Evolutionary conservation across 352 stramenopile species (phyloP).

Genomic region (Globisporangium carolinianum): DNA sequence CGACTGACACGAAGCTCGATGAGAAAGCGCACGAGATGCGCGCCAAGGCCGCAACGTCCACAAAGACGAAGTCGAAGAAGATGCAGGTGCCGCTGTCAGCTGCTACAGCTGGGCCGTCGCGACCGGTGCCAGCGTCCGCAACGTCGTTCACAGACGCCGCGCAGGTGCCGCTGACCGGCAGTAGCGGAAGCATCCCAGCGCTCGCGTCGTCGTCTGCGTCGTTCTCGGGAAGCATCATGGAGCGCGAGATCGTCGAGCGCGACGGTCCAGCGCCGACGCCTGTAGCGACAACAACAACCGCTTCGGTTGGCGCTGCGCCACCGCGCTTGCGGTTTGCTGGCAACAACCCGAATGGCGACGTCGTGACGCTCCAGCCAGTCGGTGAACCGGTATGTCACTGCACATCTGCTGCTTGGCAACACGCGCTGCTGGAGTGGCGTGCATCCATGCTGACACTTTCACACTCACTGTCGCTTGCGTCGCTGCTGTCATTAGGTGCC

Average conservation of each 20-base stretch:
- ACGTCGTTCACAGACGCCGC: constrained; percentile 12
- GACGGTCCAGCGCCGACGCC: background rate
- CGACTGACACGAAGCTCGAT: constrained; percentile 52
- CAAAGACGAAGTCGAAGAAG: constrained; percentile 8
- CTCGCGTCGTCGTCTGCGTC: constrained; percentile 33
- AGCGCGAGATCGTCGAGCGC: constrained; percentile 38
- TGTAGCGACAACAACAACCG: background rate
- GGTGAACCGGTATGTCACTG: constrained; percentile 57
- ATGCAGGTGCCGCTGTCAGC: no score
- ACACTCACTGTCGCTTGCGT: constrained; percentile 1
- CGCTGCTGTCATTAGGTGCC: constrained; percentile 38
- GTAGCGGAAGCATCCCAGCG: background rate
- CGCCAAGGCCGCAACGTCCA: constrained; percentile 11
- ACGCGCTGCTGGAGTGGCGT: background rate
- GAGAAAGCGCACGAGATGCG: constrained; percentile 70
- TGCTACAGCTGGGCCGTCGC: background rate
- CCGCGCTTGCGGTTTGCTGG: constrained; percentile 47
- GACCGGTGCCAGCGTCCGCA: background rate
- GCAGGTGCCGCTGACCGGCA: background rate
- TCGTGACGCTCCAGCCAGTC: constrained; percentile 61
- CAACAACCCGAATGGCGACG: constrained; percentile 64
- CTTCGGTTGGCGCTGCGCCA: constrained; percentile 9
- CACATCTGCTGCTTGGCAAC: no score
- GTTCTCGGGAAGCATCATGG: constrained; percentile 70
- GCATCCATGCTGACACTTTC: constrained; percentile 1